A percentile compares a stretch with the other conserved stretches of the same genome.
Evolutionary conservation across 179 eudicot species (phyloP).

Genomic region (Patellifolia procumbens): DNA sequence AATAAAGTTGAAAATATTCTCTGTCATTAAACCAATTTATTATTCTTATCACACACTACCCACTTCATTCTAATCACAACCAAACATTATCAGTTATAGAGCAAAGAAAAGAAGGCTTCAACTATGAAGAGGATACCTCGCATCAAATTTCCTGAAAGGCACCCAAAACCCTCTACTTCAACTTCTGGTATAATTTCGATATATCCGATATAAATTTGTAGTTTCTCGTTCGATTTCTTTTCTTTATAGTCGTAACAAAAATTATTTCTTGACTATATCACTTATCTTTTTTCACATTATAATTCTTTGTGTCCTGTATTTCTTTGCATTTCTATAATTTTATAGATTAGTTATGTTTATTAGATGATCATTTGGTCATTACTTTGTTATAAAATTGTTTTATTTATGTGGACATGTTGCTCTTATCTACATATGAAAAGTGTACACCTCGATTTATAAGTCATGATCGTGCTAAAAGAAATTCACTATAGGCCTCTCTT

Average conservation of each 20-base stretch:
- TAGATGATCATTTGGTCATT: too few species aligned
- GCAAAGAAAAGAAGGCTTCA: not conserved
- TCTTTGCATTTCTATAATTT: not conserved
- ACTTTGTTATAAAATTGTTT: too few species aligned
- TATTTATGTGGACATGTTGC: too few species aligned
- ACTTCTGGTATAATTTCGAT: constrained; percentile 9
- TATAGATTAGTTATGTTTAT: not conserved
- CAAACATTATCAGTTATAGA: not conserved
- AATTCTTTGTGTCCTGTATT: not conserved
- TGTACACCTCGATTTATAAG: not conserved
- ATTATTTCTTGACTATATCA: not conserved
- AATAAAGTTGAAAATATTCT: not conserved
- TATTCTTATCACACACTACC: not conserved
- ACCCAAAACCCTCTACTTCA: constrained; percentile 38
- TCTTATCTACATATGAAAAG: not conserved
- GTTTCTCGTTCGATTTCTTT: not conserved
- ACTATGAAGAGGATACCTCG: constrained; percentile 49
- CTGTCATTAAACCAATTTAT: not conserved
- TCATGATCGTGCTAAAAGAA: not conserved
- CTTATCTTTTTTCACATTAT: not conserved
- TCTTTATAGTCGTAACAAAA: too few species aligned
- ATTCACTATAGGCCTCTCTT: too few species aligned
- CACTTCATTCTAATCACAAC: not conserved
- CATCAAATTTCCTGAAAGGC: constrained; percentile 51
- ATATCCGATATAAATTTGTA: too few species aligned